Conservation (phyloP, 495 filamentous ascomycete genomes). For the Xylaria venustula region DNA sequence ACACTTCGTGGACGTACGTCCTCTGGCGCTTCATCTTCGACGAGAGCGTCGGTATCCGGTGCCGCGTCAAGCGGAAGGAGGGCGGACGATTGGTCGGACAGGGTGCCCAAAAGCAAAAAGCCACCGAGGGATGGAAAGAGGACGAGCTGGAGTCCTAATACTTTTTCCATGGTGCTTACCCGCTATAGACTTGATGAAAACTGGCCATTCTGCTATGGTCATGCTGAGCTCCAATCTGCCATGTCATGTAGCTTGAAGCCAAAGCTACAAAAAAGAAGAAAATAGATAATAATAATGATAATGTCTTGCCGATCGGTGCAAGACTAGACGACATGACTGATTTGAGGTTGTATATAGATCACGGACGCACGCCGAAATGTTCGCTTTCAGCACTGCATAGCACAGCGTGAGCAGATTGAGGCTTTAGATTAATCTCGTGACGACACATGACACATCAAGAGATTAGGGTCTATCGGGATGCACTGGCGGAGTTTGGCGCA, state of each 20-base stretch:
- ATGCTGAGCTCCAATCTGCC: too few relatives aligned
- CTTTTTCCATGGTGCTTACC: too few relatives aligned
- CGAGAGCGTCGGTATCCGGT: constrained; percentile 80
- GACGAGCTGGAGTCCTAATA: constrained; percentile 11
- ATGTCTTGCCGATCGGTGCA: too few relatives aligned
- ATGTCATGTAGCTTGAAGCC: not conserved
- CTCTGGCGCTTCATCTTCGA: constrained; percentile 95
- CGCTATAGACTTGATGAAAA: too few relatives aligned
- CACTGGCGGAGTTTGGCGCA: not conserved
- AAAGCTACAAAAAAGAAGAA: too few relatives aligned
- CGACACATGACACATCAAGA: too few relatives aligned
- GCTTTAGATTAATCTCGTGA: too few relatives aligned
- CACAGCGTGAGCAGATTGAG: too few relatives aligned
- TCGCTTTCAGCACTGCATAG: not conserved
- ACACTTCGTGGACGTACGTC: constrained; percentile 87
- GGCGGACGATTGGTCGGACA: constrained; percentile 65
- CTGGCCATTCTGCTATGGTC: too few relatives aligned
- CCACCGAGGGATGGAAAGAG: constrained; percentile 29
- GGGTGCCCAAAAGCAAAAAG: constrained; percentile 44
- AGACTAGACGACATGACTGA: too few relatives aligned
- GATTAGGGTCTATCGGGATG: too few relatives aligned
- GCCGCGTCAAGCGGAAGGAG: constrained; percentile 87
- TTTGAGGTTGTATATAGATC: not conserved
- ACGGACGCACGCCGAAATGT: not conserved
- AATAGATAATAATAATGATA: too few relatives aligned